Evolutionary conservation across 257 asterid species (phyloP), one percentile per base, ranked within the genome.

Genomic region (Solanum tarijense): DNA sequence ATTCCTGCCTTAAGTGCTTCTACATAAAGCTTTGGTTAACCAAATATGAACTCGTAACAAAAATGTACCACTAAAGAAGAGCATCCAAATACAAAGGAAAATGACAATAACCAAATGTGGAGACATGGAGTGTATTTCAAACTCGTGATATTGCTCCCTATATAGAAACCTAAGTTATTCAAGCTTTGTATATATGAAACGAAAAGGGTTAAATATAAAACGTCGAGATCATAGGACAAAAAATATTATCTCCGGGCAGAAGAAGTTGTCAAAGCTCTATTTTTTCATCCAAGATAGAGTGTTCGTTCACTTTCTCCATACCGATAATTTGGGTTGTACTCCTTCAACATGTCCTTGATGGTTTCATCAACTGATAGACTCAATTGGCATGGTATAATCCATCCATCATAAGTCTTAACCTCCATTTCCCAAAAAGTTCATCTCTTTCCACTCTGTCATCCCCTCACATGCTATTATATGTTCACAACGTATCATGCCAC

Each of bases 361-460:
- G 46, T 41, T 41, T 41, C 46, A 41, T 41, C 46, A 41, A 10
- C 46, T 41, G 13, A 41, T 41, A 41, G 46, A 41, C 46, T 41
- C 46, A 41, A 87, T 1, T 91, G 98, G 35, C 91, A 68, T 4
- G 88, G 95, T 7, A 89, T 23, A 96, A 95, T 66, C 98, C 98
- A 1, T 96, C 98, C 98, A 95, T 96, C 52, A 41, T 41, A 21
- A 96, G 91, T 74, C 99, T 92, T 89, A 65, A 20, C 83, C 94
- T 90, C 99, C 99, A 96, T 92, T 96, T 94, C 5, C 98, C 95
- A 20, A 94, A 95, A 18, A 90, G 91, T 89, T 96, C 98, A 12
- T 96, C 98, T 88, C 98, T 95, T 84, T 94, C 99, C 60, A 95
- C 46, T 3, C 12, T 39, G 12, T 39, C 46, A 39, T 87, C 99